Evolutionary conservation across 2,329 filamentous ascomycete genomes (phyloP).

Genomic region (Microcyclospora pomicola): DNA sequence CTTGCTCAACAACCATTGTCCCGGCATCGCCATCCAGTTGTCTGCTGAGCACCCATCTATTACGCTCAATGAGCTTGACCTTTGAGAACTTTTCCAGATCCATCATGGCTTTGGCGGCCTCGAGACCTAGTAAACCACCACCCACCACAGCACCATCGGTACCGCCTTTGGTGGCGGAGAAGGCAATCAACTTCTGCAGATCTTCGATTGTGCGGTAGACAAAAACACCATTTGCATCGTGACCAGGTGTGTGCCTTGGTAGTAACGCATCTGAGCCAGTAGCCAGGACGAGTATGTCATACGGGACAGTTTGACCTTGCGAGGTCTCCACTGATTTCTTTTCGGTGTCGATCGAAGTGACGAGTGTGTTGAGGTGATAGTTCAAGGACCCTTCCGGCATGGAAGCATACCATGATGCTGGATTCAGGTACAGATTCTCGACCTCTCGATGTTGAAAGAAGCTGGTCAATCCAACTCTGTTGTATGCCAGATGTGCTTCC

Average conservation of each 20-base stretch:
- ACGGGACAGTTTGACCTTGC: constrained; percentile 54
- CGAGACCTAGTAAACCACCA: constrained; percentile 70
- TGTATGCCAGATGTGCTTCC: constrained; percentile 78
- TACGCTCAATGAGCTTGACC: constrained; percentile 70
- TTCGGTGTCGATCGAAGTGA: constrained; percentile 51
- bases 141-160: constrained; percentile 65
- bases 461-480: constrained; percentile 74
- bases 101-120: constrained; percentile 86
- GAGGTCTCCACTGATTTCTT: constrained; percentile 57
- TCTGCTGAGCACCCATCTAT: constrained; percentile 66
- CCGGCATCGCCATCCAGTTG: constrained; percentile 76
- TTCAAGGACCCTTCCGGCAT: constrained; percentile 54
- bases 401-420: constrained; percentile 62
- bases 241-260: constrained; percentile 56
- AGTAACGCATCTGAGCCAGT: constrained; percentile 77
- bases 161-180: constrained; percentile 51
- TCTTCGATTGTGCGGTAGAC: constrained; percentile 82
- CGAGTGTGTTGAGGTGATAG: constrained; percentile 62
- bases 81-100: constrained; percentile 61
- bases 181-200: constrained; percentile 61
- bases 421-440: constrained; percentile 79
- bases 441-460: constrained; percentile 80
- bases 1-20: constrained; percentile 67
- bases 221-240: constrained; percentile 72
- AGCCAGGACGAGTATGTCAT: constrained; percentile 71